A percentile compares a stretch with the other conserved stretches of the same genome.
phyloP scores from a whole-genome alignment of 345 rosid species.

The Dipteronia dyeriana region DNA sequence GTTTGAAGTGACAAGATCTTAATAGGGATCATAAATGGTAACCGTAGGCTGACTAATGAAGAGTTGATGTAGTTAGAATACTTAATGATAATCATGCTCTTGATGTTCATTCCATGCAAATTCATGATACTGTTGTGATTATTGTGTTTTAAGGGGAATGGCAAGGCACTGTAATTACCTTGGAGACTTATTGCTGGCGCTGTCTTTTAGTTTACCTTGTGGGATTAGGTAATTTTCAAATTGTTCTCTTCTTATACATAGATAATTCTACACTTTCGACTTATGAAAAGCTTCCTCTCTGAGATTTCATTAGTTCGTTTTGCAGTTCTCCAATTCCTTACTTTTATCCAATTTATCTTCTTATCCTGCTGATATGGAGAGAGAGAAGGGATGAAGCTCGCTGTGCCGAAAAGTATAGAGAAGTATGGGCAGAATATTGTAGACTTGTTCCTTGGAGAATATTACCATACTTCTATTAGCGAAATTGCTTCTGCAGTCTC shows the following conservation, averaged over 20 bases:
- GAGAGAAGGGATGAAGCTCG: constrained; percentile 86
- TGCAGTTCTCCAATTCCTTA: constrained; percentile 80
- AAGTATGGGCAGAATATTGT: constrained; percentile 79
- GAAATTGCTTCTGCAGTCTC: background rate
- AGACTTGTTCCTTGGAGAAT: constrained; percentile 89
- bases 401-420: constrained; percentile 87
- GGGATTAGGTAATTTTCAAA: constrained; percentile 62
- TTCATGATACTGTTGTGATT: background rate
- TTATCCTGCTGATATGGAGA: constrained; percentile 86
- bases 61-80: background rate
- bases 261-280: background rate
- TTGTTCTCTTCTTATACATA: background rate
- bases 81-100: background rate
- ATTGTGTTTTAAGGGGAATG: constrained; percentile 65
- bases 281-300: constrained; percentile 4
- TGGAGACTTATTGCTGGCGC: constrained; percentile 86
- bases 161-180: constrained; percentile 98
- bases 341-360: constrained; percentile 82
- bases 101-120: constrained; percentile 14
- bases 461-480: constrained; percentile 72
- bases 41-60: background rate
- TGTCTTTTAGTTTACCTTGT: constrained; percentile 92
- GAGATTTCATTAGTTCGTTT: constrained; percentile 7
- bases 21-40: constrained; percentile 2
- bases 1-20: constrained; percentile 7